Evolutionary conservation across 352 stramenopile species (phyloP).

Genomic region (Phytopythium cucurbitacearum): DNA sequence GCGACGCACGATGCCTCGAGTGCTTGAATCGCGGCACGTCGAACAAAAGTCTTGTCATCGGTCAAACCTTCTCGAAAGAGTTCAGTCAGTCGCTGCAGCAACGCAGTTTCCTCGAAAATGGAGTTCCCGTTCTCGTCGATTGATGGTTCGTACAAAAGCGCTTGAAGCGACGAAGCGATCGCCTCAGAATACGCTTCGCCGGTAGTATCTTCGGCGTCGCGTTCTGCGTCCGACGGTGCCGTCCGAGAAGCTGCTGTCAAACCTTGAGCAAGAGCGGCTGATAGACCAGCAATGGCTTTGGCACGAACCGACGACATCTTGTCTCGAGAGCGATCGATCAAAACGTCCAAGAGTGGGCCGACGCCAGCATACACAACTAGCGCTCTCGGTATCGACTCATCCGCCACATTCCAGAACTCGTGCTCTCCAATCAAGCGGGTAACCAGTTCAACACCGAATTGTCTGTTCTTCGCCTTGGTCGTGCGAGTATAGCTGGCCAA

Average conservation of each 20-base stretch:
- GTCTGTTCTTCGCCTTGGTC: conserved; percentile 66
- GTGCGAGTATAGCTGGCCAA: conserved; percentile 73
- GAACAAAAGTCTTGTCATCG: conserved; percentile 84
- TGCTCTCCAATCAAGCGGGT: conserved; percentile 62
- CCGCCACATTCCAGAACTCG: conserved; percentile 45
- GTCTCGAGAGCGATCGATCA: conserved; percentile 71
- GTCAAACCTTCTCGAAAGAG: conserved; percentile 68
- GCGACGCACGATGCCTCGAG: conserved; percentile 67
- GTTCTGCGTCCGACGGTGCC: conserved; percentile 4
- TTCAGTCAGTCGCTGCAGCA: conserved; percentile 65
- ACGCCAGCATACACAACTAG: conserved; percentile 46
- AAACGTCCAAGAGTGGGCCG: conserved; percentile 52
- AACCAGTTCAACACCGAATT: conserved; percentile 78
- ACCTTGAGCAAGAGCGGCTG: conserved; percentile 47
- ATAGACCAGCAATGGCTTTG: conserved; percentile 78
- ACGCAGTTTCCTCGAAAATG: conserved; percentile 42
- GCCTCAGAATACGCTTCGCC: conserved; percentile 16
- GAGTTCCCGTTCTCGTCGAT: conserved; percentile 22
- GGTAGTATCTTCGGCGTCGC: conserved; percentile 17
- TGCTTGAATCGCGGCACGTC: conserved; percentile 71
- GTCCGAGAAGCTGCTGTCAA: conserved; percentile 10
- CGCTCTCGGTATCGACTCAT: conserved; percentile 24
- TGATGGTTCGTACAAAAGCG: conserved; percentile 40
- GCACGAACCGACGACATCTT: conserved; percentile 77
- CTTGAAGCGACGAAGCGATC: conserved; percentile 44